Base-by-base conservation (phyloP, 176 grass and related monocot species). In the Chrysopogon serrulatus region DNA sequence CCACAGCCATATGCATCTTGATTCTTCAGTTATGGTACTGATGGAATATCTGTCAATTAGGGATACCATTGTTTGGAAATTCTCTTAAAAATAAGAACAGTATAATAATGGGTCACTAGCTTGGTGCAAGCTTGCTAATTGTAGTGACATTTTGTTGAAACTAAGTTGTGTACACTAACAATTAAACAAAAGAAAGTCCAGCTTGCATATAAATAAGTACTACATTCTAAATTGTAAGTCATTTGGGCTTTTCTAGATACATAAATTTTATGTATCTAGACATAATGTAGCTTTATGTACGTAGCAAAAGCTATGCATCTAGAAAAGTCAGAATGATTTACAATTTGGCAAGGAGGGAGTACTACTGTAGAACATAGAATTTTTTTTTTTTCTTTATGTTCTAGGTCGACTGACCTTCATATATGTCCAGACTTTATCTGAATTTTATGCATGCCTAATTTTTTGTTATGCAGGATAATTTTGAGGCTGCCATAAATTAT, bases 401-500 rank as follows among this genome's bases (percentile, higher is more conserved):
- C 44, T 44, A 28, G 32, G 83, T 76, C 65, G 66, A 65, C 65
- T 48, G 49, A 30, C 80, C 34, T 65, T n/a, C n/a, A 18, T 49
- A 24, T 79, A 12, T 62, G 28, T 57, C 70, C 64, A 31, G 24
- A 84, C 8, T 79, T 7, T 30, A 74, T 75, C 13, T 66, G 41
- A 64, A 24, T 28, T 87, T 26, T 68, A 39, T 32, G 72, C 66
- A 41, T 81, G 39, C 28, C 33, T 67, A n/a, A n/a, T 84, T 42
- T 89, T 89, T 90, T 23, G 37, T 57, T 82, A 73, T 77, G 44
- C 71, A 98, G 96, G 96, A 93, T 89, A 88, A 95, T 72, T 98
- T 84, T 26, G 96, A 98, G 85, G 84, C 82, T 62, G 91, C 93
- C 51, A 92, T 96, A 88, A 85, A 90, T 56, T 94, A 98, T 79